A percentile compares a stretch with the other conserved stretches of the same genome.
phyloP scores from a whole-genome alignment of 176 grass and related monocot species.

The Avena sativa region DNA sequence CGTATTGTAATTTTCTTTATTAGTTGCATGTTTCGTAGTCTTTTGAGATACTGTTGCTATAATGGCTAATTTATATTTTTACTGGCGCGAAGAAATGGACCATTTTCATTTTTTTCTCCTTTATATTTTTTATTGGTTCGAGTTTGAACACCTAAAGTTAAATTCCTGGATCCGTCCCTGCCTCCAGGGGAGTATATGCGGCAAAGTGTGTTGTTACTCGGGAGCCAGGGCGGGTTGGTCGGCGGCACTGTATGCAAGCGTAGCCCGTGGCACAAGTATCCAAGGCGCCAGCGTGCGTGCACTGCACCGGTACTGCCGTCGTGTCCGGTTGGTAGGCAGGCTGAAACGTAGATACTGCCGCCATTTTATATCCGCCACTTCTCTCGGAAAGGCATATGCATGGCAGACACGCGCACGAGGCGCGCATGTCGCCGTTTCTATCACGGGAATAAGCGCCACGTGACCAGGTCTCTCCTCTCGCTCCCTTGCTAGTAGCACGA shows the following conservation, averaged over 20 bases:
- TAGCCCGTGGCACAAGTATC: slow-evolving; percentile 28
- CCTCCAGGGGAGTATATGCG: neutral
- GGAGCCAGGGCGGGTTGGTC: neutral
- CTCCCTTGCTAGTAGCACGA: neutral
- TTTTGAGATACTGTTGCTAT: too few relatives aligned
- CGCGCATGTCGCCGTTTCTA: neutral
- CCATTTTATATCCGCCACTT: neutral
- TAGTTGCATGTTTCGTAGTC: too few relatives aligned
- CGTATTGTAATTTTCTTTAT: too few relatives aligned
- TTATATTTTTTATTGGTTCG: too few relatives aligned
- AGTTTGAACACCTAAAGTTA: too few relatives aligned
- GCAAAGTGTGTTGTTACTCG: neutral
- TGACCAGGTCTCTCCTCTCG: neutral
- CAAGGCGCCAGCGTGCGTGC: slow-evolving; percentile 24
- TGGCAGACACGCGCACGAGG: neutral
- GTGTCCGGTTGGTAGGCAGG: slow-evolving; percentile 12
- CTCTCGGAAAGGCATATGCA: neutral
- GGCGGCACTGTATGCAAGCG: neutral
- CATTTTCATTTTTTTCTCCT: too few relatives aligned
- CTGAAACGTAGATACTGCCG: neutral
- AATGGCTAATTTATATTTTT: too few relatives aligned
- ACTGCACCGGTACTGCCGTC: neutral
- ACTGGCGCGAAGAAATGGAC: too few relatives aligned
- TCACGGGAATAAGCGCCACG: neutral
- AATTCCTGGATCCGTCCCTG: too few relatives aligned